phyloP scores from a whole-genome alignment of 2,329 filamentous ascomycete species.

The Gliomastix tumulicola region DNA sequence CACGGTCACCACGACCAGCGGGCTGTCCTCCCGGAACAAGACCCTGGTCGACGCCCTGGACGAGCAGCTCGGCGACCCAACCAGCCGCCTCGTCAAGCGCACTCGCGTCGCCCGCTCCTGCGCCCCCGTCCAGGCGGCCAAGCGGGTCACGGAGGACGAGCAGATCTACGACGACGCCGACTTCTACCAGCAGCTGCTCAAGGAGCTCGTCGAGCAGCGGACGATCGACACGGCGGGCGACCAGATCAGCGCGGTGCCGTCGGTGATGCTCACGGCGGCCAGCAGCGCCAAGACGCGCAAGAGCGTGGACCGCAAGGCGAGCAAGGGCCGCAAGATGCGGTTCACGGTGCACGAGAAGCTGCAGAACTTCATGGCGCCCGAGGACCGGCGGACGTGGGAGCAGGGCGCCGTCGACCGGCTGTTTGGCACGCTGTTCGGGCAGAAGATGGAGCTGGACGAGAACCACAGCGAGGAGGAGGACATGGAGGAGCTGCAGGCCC shows the following conservation, averaged over 20 bases:
- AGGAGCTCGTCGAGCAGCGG: constrained; percentile 87
- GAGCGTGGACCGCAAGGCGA: constrained; percentile 86
- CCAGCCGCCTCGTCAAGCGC: constrained; percentile 59
- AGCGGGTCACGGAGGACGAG: constrained; percentile 48
- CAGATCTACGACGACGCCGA: constrained; percentile 86
- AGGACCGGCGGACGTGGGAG: constrained; percentile 76
- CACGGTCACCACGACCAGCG: constrained; percentile 17
- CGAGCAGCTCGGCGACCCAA: constrained; percentile 58
- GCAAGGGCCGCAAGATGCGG: constrained; percentile 88
- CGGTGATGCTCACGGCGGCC: constrained; percentile 58
- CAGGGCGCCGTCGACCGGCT: constrained; percentile 70
- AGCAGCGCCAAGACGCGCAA: constrained; percentile 76
- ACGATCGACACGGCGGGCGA: constrained; percentile 57
- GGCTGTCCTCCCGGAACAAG: constrained; percentile 20
- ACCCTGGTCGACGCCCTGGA: constrained; percentile 59
- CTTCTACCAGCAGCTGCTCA: constrained; percentile 89
- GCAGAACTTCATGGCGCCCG: constrained; percentile 95
- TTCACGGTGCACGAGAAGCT: constrained; percentile 96
- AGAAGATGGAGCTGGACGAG: constrained; percentile 60
- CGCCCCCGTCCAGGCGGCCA: constrained; percentile 60
- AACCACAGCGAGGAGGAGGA: constrained; percentile 41
- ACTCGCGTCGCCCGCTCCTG: constrained; percentile 70
- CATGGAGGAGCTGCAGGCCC: constrained; percentile 1
- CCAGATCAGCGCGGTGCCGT: constrained; percentile 37
- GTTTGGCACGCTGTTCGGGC: constrained; percentile 69